phyloP scores from a whole-genome alignment of 306 rosid genomes.

The Fragaria ananassa region DNA sequence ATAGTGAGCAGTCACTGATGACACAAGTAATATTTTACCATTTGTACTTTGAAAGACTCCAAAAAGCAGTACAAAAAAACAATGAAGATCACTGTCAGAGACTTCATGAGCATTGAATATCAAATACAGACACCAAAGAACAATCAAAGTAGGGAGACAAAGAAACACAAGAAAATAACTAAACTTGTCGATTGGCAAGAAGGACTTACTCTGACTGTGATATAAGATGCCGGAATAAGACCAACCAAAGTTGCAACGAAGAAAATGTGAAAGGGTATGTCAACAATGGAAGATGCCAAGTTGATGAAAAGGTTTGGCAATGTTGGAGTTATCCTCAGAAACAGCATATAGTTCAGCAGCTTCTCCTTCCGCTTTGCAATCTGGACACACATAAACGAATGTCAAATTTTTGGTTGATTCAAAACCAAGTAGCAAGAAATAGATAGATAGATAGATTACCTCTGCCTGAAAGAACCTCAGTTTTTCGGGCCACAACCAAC shows the following conservation, averaged over 20 bases:
- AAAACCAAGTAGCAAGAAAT: neutral
- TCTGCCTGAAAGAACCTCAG: conserved; percentile 84
- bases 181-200: neutral
- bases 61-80: neutral
- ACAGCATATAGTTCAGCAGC: conserved; percentile 96
- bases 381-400: conserved; percentile 38
- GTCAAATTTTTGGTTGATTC: neutral
- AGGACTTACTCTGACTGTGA: conserved; percentile 81
- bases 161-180: neutral
- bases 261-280: conserved; percentile 89
- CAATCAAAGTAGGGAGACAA: neutral
- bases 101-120: neutral
- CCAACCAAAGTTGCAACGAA: conserved; percentile 81
- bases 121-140: neutral
- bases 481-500: conserved; percentile 93
- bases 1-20: neutral
- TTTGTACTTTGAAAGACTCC: neutral
- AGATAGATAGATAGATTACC: conserved; percentile 38
- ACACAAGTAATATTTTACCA: neutral
- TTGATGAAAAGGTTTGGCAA: conserved; percentile 94
- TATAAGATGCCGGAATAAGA: conserved; percentile 78
- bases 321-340: conserved; percentile 92
- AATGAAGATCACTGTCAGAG: neutral
- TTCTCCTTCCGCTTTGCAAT: conserved; percentile 83
- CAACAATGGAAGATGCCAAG: conserved; percentile 97